These are phyloP conservation scores for Blastocladiella britannica DNA, from an alignment of 192 early-diverging fungal species.

Conservation along the genomic window DNA sequence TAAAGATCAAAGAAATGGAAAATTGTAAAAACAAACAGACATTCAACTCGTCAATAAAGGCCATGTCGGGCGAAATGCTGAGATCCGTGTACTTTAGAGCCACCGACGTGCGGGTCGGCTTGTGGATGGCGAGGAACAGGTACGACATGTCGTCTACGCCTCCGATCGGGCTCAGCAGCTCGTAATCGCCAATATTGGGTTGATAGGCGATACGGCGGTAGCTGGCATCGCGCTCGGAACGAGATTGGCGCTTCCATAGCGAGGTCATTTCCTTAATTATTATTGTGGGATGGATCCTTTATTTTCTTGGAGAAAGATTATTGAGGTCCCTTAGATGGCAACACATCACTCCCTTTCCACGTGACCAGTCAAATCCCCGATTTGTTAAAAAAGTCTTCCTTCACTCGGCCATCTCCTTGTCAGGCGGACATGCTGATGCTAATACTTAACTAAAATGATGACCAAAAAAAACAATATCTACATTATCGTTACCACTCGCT, in stretches of 20 bases:
- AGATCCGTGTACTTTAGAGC: conserved; percentile 37
- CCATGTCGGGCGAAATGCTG: conserved; percentile 26
- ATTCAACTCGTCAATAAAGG: conserved; percentile 31
- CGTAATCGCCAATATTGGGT: conserved; percentile 2
- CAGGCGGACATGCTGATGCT: no score
- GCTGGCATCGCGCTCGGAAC: not conserved
- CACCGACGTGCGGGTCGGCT: conserved; percentile 23
- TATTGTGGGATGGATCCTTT: no score
- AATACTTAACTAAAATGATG: no score
- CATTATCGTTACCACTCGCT: no score
- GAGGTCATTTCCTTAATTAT: not conserved
- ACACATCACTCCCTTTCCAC: no score
- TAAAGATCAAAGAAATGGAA: not conserved
- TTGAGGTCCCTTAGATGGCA: no score
- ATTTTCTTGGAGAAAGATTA: no score
- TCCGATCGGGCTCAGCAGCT: conserved; percentile 5
- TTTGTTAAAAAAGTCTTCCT: no score
- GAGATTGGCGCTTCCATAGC: not conserved
- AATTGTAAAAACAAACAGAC: conserved; percentile 9
- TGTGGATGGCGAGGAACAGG: conserved; percentile 26
- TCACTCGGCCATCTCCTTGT: no score
- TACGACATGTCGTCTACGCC: conserved; percentile 41
- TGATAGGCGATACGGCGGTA: not conserved
- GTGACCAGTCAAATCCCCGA: no score
- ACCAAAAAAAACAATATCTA: no score